Base-by-base conservation (phyloP, 495 filamentous ascomycete species). In the Talaromyces ruber region DNA sequence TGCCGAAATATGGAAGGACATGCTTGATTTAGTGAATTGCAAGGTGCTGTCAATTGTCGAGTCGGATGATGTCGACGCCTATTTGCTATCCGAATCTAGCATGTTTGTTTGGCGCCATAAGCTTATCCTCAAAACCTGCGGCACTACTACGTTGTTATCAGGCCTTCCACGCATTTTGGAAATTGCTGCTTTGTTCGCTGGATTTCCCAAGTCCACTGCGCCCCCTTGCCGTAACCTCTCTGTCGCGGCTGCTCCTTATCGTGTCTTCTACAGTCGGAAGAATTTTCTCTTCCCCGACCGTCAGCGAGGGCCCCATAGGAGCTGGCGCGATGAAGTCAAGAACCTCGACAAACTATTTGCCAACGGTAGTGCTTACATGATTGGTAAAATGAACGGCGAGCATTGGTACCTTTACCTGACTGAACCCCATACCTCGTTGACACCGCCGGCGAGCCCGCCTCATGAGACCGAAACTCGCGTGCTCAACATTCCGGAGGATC, bases 101-200 rank as follows among this genome's bases (percentile, higher is more conserved):
- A 79, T 99, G 93, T 99, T 99, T 73, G 92, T 99, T 66, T 99
- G 96, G 74, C 92, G 92, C 24, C 94, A 99, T 84, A 99, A 99
- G 79, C 79, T 99, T 55, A 96, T 99, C 65, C 81, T 99, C 52
- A 99, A 99, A 85, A 99, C 95, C 11, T 99, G 95, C 70, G 95
- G 95, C 58, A 99, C 95, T 6, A 99, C 95, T 4, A 99, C 95
- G 0, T 78, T 99, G 64, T 82, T 99, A 14, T 86, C 86, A 21
- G 95, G 95, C 14, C 80, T 99, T 57, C 90, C 88, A 30, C 88
- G 89, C 62, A 88, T 99, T 66, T 81, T 99, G 58, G 88, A 92
- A 68, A 95, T 98, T 69, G 95, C 95, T 32, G 87, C 92, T 29
- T 77, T 87, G 51, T 83, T 91, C 67, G 95, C 90, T 54, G 92